phyloP scores from a whole-genome alignment of 768 basidiomycete species.

The Mycena kentingensis region DNA sequence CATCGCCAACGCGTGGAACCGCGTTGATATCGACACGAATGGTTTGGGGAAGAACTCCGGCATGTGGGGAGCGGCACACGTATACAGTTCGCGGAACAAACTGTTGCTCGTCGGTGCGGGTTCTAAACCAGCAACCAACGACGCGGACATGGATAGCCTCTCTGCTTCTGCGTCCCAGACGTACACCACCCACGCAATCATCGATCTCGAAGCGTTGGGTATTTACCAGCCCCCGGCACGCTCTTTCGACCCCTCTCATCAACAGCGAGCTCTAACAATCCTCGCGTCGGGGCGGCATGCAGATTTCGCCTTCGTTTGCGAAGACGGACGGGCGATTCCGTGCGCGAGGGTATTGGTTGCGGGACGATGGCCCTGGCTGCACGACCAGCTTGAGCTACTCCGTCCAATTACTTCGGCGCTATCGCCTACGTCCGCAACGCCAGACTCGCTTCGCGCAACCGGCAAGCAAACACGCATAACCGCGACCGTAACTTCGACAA shows the following conservation, averaged over 20 bases:
- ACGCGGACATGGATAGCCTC: too few species aligned
- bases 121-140: slow-evolving; percentile 11
- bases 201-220: slow-evolving; percentile 23
- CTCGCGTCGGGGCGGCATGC: slow-evolving; percentile 3
- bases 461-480: slow-evolving; percentile 5
- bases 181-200: too few species aligned
- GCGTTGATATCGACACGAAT: slow-evolving; percentile 15
- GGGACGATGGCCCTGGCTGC: slow-evolving; percentile 22
- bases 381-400: slow-evolving; percentile 3
- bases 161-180: too few species aligned
- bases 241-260: slow-evolving; percentile 2
- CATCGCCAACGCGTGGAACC: slow-evolving; percentile 4
- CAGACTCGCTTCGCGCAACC: background rate
- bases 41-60: slow-evolving; percentile 4
- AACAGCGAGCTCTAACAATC: slow-evolving; percentile 8
- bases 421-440: background rate
- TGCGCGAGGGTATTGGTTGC: slow-evolving; percentile 14
- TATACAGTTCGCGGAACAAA: slow-evolving; percentile 18
- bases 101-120: slow-evolving; percentile 19
- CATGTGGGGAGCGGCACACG: slow-evolving; percentile 10
- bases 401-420: too few species aligned
- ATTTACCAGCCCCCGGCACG: slow-evolving; percentile 22
- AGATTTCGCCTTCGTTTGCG: slow-evolving; percentile 22
- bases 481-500: slow-evolving; percentile 2
- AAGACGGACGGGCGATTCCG: slow-evolving; percentile 18